Evolutionary conservation across 192 early-diverging fungal genomes (phyloP).

Genomic region (Paraglomus brasilianum): DNA sequence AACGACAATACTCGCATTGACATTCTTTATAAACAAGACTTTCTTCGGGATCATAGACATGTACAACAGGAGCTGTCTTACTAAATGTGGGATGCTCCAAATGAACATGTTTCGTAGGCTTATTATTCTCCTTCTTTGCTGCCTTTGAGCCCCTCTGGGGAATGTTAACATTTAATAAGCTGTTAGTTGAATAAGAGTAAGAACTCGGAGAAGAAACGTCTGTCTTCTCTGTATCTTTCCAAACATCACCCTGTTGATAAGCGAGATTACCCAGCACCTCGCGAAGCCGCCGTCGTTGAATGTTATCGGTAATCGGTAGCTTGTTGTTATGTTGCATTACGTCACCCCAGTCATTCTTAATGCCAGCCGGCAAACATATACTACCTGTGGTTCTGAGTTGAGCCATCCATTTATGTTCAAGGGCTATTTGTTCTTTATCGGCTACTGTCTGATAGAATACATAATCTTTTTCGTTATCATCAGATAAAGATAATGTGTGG

Average conservation of each 20-base stretch:
- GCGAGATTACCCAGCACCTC: conserved; percentile 11
- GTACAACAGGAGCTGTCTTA: not conserved
- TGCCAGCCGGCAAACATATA: not conserved
- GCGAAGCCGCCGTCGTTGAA: conserved; percentile 19
- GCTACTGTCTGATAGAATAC: conserved; percentile 29
- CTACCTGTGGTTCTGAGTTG: not conserved
- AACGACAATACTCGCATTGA: conserved; percentile 18
- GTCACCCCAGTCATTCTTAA: conserved; percentile 6
- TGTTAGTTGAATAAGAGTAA: not conserved
- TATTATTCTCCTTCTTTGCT: not conserved
- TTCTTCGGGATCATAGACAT: conserved; percentile 26
- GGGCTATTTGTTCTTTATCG: conserved; percentile 20
- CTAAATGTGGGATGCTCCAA: conserved; percentile 21
- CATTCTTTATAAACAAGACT: conserved; percentile 19
- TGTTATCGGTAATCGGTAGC: not conserved
- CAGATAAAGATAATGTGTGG: not conserved
- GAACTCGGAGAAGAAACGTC: not conserved
- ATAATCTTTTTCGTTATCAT: conserved; percentile 17
- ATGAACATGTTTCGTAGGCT: not conserved
- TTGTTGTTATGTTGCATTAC: conserved; percentile 30
- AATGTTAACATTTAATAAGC: conserved; percentile 24
- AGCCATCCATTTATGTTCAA: conserved; percentile 16
- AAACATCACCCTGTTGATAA: too few species aligned
- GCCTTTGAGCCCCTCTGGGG: not conserved
- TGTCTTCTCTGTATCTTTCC: not conserved